These are phyloP conservation scores for Pisolithus microcarpus DNA, from an alignment of 768 basidiomycete genomes.

Conservation along the genomic window DNA sequence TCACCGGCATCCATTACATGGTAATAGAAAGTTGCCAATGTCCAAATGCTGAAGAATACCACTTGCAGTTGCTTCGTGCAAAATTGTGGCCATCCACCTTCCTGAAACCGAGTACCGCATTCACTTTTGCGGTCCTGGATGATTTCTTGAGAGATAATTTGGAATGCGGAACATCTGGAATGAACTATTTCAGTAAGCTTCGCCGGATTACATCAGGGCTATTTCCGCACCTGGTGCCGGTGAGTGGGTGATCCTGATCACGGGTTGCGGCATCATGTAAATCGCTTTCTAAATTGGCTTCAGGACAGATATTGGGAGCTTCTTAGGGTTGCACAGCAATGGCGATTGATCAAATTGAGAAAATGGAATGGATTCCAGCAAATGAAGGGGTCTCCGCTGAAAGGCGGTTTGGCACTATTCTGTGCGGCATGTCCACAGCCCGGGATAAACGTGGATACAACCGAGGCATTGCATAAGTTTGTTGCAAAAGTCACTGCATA, in stretches of 20 bases:
- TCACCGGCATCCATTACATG: not conserved
- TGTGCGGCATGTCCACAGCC: constrained; percentile 25
- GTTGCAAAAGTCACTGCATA: no score
- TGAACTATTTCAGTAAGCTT: constrained; percentile 8
- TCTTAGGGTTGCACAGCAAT: constrained; percentile 7
- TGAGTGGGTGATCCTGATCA: no score
- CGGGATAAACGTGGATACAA: constrained; percentile 12
- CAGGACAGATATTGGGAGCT: constrained; percentile 16
- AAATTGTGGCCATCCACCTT: not conserved
- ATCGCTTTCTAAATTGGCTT: no score
- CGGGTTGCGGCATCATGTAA: no score
- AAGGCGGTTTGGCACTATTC: constrained; percentile 7
- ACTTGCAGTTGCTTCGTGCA: not conserved
- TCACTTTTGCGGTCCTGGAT: constrained; percentile 17
- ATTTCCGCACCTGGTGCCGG: constrained; percentile 2
- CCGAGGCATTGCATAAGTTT: no score
- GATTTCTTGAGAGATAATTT: constrained; percentile 12
- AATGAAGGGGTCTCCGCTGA: no score
- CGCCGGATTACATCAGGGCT: not conserved
- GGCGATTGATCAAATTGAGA: constrained; percentile 12
- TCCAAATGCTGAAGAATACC: not conserved
- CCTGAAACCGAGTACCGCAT: not conserved
- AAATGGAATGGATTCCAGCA: constrained; percentile 16
- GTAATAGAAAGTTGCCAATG: not conserved
- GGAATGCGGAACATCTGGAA: constrained; percentile 8